These are phyloP conservation scores for Plasmodium sp. DNA, from an alignment of 169 alveolate genomes.

Conservation along the genomic window DNA sequence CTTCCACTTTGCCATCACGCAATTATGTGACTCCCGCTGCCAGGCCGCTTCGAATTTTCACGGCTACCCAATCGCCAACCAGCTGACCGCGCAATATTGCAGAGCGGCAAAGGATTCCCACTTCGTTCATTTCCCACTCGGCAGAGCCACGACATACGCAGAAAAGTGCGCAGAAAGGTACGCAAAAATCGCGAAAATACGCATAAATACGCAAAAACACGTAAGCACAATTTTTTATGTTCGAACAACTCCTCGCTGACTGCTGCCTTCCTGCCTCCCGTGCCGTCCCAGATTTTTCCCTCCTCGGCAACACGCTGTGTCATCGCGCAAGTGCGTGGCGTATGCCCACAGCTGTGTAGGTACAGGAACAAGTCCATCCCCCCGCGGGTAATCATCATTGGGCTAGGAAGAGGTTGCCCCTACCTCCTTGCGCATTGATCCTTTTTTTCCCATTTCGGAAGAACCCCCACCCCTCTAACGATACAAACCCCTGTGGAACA, in stretches of 20 bases:
- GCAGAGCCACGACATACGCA: neutral
- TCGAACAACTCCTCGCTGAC: neutral
- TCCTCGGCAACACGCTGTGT: neutral
- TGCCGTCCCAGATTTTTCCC: neutral
- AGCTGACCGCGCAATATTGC: neutral
- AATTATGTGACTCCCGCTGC: neutral
- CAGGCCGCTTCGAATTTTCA: neutral
- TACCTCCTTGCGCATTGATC: neutral
- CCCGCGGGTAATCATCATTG: neutral
- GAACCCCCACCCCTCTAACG: neutral
- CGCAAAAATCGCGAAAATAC: neutral
- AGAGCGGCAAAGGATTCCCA: neutral
- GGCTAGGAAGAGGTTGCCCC: neutral
- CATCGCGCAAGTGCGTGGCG: neutral
- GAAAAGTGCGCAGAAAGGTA: neutral
- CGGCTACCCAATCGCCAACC: neutral
- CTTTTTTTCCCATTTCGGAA: neutral
- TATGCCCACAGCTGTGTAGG: neutral
- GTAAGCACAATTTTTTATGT: neutral
- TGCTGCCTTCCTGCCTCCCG: neutral
- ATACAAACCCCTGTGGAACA: constrained; percentile 9
- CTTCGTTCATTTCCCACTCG: neutral
- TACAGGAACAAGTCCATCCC: neutral
- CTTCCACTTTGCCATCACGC: neutral
- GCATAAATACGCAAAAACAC: neutral